These are phyloP conservation scores for Stagonosporopsis tanaceti DNA, from an alignment of 2,329 filamentous ascomycete species.

Conservation along the genomic window DNA sequence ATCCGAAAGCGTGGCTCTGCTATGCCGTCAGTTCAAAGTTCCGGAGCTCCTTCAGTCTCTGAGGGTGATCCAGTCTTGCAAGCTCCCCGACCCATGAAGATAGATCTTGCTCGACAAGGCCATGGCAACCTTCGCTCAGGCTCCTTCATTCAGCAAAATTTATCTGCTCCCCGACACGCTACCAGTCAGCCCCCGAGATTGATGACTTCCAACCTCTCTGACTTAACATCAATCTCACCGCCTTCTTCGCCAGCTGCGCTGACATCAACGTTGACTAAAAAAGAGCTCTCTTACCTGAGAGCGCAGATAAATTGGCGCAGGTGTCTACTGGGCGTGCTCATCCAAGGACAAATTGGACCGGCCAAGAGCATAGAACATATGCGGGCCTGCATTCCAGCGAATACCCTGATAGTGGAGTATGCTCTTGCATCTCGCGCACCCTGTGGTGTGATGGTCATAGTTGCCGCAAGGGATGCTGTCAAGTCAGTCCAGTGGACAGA, in stretches of 20 bases:
- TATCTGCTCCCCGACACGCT: background rate
- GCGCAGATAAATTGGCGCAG: background rate
- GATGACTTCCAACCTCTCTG: background rate
- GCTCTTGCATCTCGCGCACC: constrained; percentile 1
- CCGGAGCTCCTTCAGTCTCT: background rate
- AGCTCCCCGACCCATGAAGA: background rate
- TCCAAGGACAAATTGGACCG: background rate
- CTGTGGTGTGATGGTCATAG: background rate
- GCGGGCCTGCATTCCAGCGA: background rate
- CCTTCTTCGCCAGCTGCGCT: background rate
- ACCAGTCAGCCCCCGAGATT: background rate
- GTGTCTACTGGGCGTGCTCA: background rate
- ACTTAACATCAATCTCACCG: background rate
- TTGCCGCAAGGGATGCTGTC: background rate
- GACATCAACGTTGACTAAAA: background rate
- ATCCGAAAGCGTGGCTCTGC: background rate
- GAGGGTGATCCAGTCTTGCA: background rate
- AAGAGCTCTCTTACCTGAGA: background rate
- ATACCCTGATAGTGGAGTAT: background rate
- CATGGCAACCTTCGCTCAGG: background rate
- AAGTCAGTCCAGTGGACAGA: background rate
- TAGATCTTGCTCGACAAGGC: background rate
- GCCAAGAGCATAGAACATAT: background rate
- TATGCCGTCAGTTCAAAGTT: background rate
- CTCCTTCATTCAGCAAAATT: background rate